Conservation (phyloP, 1,284 basidiomycete genomes). For the Sparassis latifolia region DNA sequence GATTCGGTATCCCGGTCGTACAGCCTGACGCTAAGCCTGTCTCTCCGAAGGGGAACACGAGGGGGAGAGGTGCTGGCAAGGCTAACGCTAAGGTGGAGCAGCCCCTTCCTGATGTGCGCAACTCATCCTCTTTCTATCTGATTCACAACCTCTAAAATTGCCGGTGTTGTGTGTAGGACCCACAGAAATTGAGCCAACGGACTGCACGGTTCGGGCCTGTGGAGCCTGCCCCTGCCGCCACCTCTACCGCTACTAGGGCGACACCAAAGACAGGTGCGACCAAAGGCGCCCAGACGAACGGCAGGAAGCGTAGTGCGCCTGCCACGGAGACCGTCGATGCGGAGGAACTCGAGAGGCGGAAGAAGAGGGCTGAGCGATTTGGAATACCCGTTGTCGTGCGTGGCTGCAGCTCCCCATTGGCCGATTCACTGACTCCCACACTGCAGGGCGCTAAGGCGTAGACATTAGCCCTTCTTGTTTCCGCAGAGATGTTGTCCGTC, state of each 20-base stretch:
- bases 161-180: conserved; percentile 28
- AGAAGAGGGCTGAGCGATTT: conserved; percentile 60
- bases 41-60: conserved; percentile 5
- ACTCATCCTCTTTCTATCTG: background rate
- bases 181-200: conserved; percentile 38
- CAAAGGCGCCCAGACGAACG: conserved; percentile 4
- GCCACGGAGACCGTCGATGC: conserved; percentile 38
- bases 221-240: conserved; percentile 24
- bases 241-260: conserved; percentile 1
- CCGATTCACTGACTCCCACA: background rate
- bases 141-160: too few species aligned
- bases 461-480: background rate
- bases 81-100: background rate
- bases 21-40: conserved; percentile 33
- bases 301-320: conserved; percentile 38
- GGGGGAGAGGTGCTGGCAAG: background rate
- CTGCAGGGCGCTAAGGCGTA: conserved; percentile 2
- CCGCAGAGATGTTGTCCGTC: background rate
- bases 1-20: conserved; percentile 63
- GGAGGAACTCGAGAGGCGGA: conserved; percentile 51
- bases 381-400: conserved; percentile 20
- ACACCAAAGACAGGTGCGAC: background rate
- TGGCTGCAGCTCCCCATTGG: background rate
- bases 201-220: conserved; percentile 52
- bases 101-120: conserved; percentile 20